A percentile compares a stretch with the other conserved stretches of the same genome.
phyloP scores from a whole-genome alignment of 495 filamentous ascomycete genomes.

The Aspergillus hancockii region DNA sequence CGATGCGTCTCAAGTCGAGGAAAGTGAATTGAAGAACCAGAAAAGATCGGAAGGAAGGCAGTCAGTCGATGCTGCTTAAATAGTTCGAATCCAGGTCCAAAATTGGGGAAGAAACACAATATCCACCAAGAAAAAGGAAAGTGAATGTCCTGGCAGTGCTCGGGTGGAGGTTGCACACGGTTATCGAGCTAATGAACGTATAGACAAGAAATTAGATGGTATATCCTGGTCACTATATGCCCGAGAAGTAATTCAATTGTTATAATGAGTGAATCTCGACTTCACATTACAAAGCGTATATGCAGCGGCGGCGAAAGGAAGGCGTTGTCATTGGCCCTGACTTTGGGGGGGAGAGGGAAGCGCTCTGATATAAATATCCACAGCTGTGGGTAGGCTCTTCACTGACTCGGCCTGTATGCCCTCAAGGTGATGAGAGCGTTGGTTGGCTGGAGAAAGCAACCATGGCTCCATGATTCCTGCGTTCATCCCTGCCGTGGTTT shows the following conservation, averaged over 20 bases:
- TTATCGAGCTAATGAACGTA: not conserved
- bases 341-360: not conserved
- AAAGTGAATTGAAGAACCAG: not conserved
- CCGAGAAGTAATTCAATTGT: not conserved
- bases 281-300: not conserved
- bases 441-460: not conserved
- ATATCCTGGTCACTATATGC: not conserved
- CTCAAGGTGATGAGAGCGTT: not conserved
- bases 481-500: not conserved
- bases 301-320: not conserved
- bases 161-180: not conserved
- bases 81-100: not conserved
- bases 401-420: not conserved
- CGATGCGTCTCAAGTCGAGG: not conserved
- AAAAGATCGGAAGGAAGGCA: not conserved
- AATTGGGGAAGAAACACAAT: not conserved
- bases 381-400: not conserved
- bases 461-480: not conserved
- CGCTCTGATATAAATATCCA: not conserved
- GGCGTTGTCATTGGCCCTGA: not conserved
- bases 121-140: not conserved
- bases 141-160: not conserved
- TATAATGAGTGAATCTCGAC: not conserved
- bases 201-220: not conserved
- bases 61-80: conserved; percentile 3